Evolutionary conservation across 1,139 yeast genomes (phyloP).

Genomic region (Geotrichum carabidarum): DNA sequence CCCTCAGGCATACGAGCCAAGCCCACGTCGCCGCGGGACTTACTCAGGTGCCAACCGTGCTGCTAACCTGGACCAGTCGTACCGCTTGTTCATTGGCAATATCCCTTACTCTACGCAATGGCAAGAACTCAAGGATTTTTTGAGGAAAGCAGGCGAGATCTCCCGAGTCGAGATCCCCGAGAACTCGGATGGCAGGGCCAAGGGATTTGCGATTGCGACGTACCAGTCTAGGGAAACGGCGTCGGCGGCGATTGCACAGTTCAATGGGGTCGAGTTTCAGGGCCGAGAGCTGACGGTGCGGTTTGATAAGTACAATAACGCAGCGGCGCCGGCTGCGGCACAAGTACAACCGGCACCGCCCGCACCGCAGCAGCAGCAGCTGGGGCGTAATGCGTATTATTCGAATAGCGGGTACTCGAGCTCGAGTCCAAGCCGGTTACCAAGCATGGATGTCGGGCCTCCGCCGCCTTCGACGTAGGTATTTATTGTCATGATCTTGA

Average conservation of each 20-base stretch:
- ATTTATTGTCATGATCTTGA: not conserved
- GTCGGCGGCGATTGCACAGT: conserved; percentile 45
- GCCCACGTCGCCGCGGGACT: conserved; percentile 1
- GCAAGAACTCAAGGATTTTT: conserved; percentile 50
- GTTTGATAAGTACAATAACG: conserved; percentile 41
- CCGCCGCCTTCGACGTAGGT: not conserved
- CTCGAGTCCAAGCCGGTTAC: not conserved
- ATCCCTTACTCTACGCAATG: conserved; percentile 56
- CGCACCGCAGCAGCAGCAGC: not conserved
- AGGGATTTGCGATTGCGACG: conserved; percentile 65
- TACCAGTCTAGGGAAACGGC: conserved; percentile 50
- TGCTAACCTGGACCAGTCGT: not conserved
- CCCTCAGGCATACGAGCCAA: not conserved
- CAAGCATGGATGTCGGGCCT: conserved; percentile 1
- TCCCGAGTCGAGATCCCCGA: conserved; percentile 53
- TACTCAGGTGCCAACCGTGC: not conserved
- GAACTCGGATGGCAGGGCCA: conserved; percentile 40
- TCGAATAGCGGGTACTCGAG: not conserved
- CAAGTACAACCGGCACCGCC: too few species aligned
- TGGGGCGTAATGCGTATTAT: not conserved
- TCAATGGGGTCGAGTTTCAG: conserved; percentile 50
- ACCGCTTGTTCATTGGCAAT: conserved; percentile 27
- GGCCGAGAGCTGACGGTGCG: conserved; percentile 60
- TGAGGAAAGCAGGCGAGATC: conserved; percentile 44
- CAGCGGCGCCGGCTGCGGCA: too few species aligned